These are phyloP conservation scores for Sporothrix inflata DNA, from an alignment of 2,329 filamentous ascomycete genomes.

Conservation along the genomic window DNA sequence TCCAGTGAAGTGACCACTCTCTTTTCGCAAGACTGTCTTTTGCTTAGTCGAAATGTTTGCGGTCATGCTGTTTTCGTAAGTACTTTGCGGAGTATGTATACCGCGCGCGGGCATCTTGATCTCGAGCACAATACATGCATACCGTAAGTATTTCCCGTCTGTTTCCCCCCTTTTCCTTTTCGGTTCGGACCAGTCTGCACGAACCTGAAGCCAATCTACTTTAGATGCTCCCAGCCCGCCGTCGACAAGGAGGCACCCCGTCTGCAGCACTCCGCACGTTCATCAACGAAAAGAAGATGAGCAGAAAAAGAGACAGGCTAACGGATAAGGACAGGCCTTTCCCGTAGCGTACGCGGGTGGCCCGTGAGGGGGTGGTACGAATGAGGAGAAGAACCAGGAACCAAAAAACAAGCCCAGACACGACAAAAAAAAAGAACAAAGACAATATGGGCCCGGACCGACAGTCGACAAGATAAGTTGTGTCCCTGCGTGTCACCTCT, in stretches of 20 bases:
- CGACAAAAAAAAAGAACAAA: neutral
- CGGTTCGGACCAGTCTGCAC: neutral
- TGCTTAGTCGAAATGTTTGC: neutral
- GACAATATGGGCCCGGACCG: neutral
- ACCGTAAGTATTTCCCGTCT: neutral
- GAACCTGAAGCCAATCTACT: neutral
- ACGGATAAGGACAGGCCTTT: conserved; percentile 1
- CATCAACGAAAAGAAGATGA: neutral
- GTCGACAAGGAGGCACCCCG: neutral
- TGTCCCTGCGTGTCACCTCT: conserved; percentile 3
- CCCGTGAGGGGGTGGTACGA: neutral
- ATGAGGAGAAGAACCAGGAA: neutral
- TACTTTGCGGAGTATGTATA: neutral
- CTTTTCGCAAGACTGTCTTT: neutral
- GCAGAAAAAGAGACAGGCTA: neutral
- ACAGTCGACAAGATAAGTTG: too few species aligned
- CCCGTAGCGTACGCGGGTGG: neutral
- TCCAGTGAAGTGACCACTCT: neutral
- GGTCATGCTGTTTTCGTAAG: neutral
- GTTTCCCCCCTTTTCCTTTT: neutral
- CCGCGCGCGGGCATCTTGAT: neutral
- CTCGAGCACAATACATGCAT: neutral
- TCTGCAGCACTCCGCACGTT: neutral
- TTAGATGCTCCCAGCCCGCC: neutral
- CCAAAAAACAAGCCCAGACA: neutral